Base-by-base conservation (phyloP, 2,329 filamentous ascomycete genomes). In the Ophiocordyceps australis region DNA sequence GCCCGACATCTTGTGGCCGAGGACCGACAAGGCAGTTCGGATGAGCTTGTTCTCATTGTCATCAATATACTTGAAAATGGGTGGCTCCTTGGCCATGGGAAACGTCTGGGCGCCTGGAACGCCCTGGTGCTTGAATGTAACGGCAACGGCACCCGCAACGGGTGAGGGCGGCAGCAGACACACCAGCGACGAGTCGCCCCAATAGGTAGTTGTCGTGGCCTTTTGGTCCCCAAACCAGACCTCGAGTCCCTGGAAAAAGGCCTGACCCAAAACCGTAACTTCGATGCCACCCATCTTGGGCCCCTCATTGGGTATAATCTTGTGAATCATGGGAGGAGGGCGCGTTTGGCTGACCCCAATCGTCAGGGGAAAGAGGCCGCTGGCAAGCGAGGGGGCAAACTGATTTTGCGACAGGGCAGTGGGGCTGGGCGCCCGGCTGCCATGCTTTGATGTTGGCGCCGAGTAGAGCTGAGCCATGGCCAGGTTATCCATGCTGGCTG, bases 221-320 rank as follows among this genome's bases (percentile, higher is more conserved):
- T 57, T 61, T 24, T 59, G 52, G 18, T 63, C 55, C 14, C 85
- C 85, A 46, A 94, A 94, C 49, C 83, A 77, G 28, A 93, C 79
- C 33, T 85, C 78, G 33, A 91, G 62, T 2, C 49, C 77, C 32
- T 65, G 74, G 35, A 72, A 74, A 45, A 93, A 92, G 10, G 74
- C 71, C 35, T 73, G 78, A 12, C 85, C 83, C 7, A 92, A 58
- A 29, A 89, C 67, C 0, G 80, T 86, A 4, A 93, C 81, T 46
- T 94, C 83, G 27, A 81, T 83, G 22, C 83, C 83, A 31, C 83
- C 83, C 19, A 69, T 70, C 30, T 74, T 79, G 6, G 83, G 79
- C 0, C 83, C 83, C 46, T 91, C 79, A 17, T 65, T 65, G 1
- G 85, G 83, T 19, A 89, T 80, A 32, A 93, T 63, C 45, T 85